A percentile compares a stretch with the other conserved stretches of the same genome.
Conservation (phyloP, 2,329 filamentous ascomycete species). For the Colletotrichum falcatum region DNA sequence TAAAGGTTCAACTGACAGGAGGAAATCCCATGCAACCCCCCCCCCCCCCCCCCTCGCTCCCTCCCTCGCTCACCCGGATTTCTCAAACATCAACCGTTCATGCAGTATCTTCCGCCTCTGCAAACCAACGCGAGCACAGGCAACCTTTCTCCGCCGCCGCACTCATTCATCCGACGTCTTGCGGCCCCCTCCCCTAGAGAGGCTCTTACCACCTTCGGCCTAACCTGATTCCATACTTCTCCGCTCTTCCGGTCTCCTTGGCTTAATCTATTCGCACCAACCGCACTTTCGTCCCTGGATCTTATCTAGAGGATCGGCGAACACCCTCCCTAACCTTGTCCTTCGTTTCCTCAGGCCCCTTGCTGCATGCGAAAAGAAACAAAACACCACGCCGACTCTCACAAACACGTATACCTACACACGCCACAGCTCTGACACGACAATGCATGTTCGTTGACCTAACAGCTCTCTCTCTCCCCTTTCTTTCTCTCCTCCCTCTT, state of each 20-base stretch:
- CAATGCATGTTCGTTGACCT: conserved; percentile 30
- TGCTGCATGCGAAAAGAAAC: conserved; percentile 2
- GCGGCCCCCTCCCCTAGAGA: not conserved
- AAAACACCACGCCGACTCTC: conserved; percentile 15
- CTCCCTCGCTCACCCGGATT: not conserved
- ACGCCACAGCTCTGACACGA: conserved; percentile 3
- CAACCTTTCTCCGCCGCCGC: not conserved
- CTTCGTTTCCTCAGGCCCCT: conserved; percentile 18
- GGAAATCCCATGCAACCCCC: not conserved
- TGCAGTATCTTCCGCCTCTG: conserved; percentile 12
- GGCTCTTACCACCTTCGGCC: conserved; percentile 1
- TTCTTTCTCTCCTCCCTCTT: not conserved
- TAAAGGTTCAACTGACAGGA: not conserved
- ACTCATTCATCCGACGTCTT: not conserved
- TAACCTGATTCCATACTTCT: not conserved
- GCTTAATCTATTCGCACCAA: conserved; percentile 26
- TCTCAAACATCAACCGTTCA: conserved; percentile 26
- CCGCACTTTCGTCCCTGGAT: conserved; percentile 15
- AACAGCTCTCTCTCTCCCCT: not conserved
- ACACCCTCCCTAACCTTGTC: conserved; percentile 26
- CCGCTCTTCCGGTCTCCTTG: conserved; percentile 18
- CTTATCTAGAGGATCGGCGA: conserved; percentile 33
- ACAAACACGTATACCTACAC: not conserved
- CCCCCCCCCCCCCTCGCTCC: too few species aligned
- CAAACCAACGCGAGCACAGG: conserved; percentile 1